These are phyloP conservation scores for Saturnispora silvae DNA, from an alignment of 805 yeast genomes.

Conservation along the genomic window DNA sequence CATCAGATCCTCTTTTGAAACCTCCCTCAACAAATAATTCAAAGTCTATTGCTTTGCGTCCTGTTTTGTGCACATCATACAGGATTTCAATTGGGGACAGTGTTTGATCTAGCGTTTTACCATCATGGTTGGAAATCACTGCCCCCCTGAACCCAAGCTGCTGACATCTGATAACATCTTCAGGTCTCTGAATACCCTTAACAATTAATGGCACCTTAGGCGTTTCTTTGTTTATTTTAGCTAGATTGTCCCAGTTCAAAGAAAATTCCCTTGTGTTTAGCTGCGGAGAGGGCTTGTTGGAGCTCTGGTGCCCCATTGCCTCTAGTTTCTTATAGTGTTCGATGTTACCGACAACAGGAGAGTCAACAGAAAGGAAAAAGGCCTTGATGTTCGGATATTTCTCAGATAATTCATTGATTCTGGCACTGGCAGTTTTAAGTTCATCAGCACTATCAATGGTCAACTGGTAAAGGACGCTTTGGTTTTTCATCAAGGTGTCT, in stretches of 20 bases:
- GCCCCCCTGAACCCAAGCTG: conserved; percentile 52
- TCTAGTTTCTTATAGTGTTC: conserved; percentile 81
- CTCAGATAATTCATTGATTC: conserved; percentile 15
- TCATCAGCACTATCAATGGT: conserved; percentile 59
- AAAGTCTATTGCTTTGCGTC: conserved; percentile 34
- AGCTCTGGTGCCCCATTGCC: conserved; percentile 32
- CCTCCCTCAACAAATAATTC: conserved; percentile 42
- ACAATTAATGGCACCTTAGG: conserved; percentile 38
- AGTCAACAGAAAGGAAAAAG: conserved; percentile 75
- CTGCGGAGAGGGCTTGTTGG: conserved; percentile 14
- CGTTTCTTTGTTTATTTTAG: conserved; percentile 34
- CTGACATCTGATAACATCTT: conserved; percentile 51
- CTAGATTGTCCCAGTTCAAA: conserved; percentile 51
- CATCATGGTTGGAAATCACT: conserved; percentile 66
- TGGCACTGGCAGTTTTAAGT: conserved; percentile 37
- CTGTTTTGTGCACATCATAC: conserved; percentile 37
- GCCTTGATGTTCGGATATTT: conserved; percentile 47
- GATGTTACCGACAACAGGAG: conserved; percentile 69
- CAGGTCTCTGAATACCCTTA: conserved; percentile 60
- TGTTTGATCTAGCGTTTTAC: conserved; percentile 56
- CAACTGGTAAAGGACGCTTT: conserved; percentile 73
- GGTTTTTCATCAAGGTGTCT: conserved; percentile 53
- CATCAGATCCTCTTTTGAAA: conserved; percentile 33
- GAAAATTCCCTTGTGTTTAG: conserved; percentile 8
- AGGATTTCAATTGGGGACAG: conserved; percentile 53